Percentiles rank a stretch among this genome's conserved stretches.
These are phyloP conservation scores for Ceratocystis harringtonii DNA, from an alignment of 2,329 filamentous ascomycete species.

Conservation along the genomic window DNA sequence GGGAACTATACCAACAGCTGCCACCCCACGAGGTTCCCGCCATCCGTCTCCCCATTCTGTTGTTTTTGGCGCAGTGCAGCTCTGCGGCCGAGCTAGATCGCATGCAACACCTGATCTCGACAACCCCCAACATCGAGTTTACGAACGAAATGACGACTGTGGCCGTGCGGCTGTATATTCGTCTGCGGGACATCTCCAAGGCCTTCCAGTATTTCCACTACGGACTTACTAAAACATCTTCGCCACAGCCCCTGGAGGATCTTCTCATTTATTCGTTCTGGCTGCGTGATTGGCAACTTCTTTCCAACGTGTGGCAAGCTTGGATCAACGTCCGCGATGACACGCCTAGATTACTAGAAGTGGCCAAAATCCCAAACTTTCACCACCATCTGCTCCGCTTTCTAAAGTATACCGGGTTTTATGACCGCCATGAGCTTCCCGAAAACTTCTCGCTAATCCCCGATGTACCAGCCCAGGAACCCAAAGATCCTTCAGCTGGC, in stretches of 20 bases:
- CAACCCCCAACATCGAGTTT: constrained; percentile 12
- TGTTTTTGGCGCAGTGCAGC: constrained; percentile 15
- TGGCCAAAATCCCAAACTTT: constrained; percentile 13
- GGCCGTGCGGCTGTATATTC: constrained; percentile 16
- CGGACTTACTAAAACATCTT: constrained; percentile 11
- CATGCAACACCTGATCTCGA: constrained; percentile 15
- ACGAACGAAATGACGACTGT: constrained; percentile 13
- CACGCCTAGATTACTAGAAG: constrained; percentile 9
- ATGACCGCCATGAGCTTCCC: neutral
- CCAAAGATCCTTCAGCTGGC: constrained; percentile 5
- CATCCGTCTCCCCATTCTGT: constrained; percentile 8
- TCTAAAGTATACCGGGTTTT: constrained; percentile 10
- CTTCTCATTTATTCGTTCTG: constrained; percentile 15
- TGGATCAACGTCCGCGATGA: constrained; percentile 13
- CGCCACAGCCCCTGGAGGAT: constrained; percentile 14
- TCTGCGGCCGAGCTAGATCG: constrained; percentile 16
- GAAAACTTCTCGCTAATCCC: constrained; percentile 9
- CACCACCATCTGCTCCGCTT: constrained; percentile 5
- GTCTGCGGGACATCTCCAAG: constrained; percentile 14
- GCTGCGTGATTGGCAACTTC: constrained; percentile 14
- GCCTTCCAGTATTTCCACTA: constrained; percentile 15
- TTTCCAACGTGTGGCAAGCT: constrained; percentile 12
- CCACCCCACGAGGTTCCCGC: neutral
- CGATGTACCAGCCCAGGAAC: neutral
- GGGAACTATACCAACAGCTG: constrained; percentile 10